Base-by-base conservation (phyloP, 176 grass and related monocot genomes). In the Leersia perrieri region DNA sequence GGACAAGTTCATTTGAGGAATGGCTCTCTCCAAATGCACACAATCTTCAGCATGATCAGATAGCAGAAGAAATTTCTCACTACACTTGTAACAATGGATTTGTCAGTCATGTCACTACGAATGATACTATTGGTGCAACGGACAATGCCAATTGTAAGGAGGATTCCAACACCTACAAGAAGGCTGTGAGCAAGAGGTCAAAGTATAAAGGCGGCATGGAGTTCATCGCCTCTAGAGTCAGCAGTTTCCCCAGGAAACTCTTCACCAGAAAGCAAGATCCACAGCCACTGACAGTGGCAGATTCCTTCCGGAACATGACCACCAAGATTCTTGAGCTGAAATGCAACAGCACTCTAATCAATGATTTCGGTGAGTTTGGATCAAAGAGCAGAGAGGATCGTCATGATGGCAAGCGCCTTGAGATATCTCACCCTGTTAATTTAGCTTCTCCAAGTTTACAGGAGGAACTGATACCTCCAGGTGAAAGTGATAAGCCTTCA, bases 271-370 rank as follows among this genome's bases (percentile, higher is more conserved):
- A 73, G 63, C 63, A 70, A 44, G 76, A 86, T 55, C 63, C 74
- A 27, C 80, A 81, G 35, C 63, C 74, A 27, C 80, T 86, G 22
- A 66, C 86, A 38, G 38, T 84, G 22, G 71, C 86, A 38, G 38
- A 47, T 62, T 80, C 86, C 29, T 73, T 89, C 33, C 38, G 47
- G 36, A 41, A 80, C 42, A 84, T 84, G 49, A 64, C 80, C 2
- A 69, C 68, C 60, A 73, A 84, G 60, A 23, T 84, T 53, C 80
- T 76, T 34, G 75, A 76, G 66, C 72, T 90, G 27, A 86, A 80
- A 39, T 28, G 79, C 66, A 67, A 76, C 33, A 25, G 27, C 49
- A 70, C 68, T 73, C 72, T 72, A 64, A 72, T 77, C 64, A 32
- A 58, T 14, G 42, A 55, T 65, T 84, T 66, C 13, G 36, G 61